phyloP scores from a whole-genome alignment of 148 eudicot species.

The Hydrangea macrophylla region DNA sequence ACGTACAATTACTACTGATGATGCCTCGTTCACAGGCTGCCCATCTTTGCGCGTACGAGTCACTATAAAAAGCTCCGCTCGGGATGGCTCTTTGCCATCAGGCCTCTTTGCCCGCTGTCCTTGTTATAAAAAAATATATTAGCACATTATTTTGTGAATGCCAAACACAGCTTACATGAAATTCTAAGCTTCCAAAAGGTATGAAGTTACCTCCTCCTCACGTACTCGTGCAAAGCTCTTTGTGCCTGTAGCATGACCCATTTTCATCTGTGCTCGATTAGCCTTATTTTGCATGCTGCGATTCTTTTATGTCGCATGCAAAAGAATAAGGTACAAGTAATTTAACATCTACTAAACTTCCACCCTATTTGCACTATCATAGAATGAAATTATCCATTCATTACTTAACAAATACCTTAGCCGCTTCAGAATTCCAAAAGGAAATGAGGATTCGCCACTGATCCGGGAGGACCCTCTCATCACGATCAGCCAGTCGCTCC shows the following conservation, averaged over 20 bases:
- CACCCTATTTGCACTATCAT: background rate
- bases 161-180: background rate
- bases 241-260: constrained; percentile 32
- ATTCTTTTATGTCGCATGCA: constrained; percentile 10
- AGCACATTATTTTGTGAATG: background rate
- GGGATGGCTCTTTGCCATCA: constrained; percentile 41
- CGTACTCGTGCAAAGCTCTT: constrained; percentile 43
- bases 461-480: constrained; percentile 45
- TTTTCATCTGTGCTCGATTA: constrained; percentile 21
- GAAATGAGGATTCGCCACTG: constrained; percentile 36
- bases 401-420: constrained; percentile 20
- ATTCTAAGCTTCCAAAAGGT: background rate
- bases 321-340: too few relatives aligned
- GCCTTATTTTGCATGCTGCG: constrained; percentile 28
- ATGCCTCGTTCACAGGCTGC: constrained; percentile 31
- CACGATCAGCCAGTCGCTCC: constrained; percentile 41
- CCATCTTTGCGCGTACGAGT: constrained; percentile 48
- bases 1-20: constrained; percentile 38
- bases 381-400: constrained; percentile 4
- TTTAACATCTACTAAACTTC: background rate
- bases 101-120: constrained; percentile 32
- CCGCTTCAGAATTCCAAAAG: constrained; percentile 33
- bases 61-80: constrained; percentile 35
- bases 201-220: constrained; percentile 33
- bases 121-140: constrained; percentile 2